Conservation (phyloP, 2,329 filamentous ascomycete genomes). For the Fusarium pseudoanthophilum region DNA sequence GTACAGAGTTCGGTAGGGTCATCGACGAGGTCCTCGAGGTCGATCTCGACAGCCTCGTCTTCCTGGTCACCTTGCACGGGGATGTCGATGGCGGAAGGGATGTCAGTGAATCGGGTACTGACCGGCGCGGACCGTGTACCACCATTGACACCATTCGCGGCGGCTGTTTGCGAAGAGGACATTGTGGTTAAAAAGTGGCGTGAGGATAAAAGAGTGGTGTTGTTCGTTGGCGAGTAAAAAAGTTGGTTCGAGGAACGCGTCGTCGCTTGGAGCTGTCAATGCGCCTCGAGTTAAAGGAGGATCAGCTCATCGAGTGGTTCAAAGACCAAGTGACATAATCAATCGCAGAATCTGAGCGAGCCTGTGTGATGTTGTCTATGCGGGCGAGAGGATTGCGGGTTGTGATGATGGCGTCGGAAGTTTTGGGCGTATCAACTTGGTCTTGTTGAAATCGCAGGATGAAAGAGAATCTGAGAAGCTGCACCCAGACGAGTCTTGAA, state of each 20-base stretch:
- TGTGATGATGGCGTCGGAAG: slow-evolving; percentile 22
- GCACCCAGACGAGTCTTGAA: neutral
- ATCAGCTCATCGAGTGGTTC: slow-evolving; percentile 45
- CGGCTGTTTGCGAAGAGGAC: slow-evolving; percentile 57
- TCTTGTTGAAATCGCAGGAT: slow-evolving; percentile 37
- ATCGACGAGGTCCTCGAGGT: slow-evolving; percentile 89
- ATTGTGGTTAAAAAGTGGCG: slow-evolving; percentile 45
- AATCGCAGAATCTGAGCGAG: slow-evolving; percentile 22
- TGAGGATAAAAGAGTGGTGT: slow-evolving; percentile 7
- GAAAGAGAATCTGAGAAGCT: slow-evolving; percentile 35
- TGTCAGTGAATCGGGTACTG: slow-evolving; percentile 71
- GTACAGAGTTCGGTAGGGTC: slow-evolving; percentile 96
- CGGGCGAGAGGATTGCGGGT: slow-evolving; percentile 6
- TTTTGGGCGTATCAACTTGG: slow-evolving; percentile 36
- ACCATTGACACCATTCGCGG: slow-evolving; percentile 58
- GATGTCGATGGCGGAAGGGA: slow-evolving; percentile 73
- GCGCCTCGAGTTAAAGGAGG: slow-evolving; percentile 46
- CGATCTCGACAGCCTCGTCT: slow-evolving; percentile 87
- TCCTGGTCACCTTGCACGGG: slow-evolving; percentile 72
- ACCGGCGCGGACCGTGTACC: slow-evolving; percentile 49
- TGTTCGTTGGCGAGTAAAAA: slow-evolving; percentile 28
- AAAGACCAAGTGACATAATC: slow-evolving; percentile 43
- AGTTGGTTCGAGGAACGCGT: slow-evolving; percentile 45
- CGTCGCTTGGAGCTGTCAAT: slow-evolving; percentile 46
- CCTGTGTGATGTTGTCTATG: neutral